Evolutionary conservation across 306 rosid species (phyloP).

Genomic region (Myrica gale): DNA sequence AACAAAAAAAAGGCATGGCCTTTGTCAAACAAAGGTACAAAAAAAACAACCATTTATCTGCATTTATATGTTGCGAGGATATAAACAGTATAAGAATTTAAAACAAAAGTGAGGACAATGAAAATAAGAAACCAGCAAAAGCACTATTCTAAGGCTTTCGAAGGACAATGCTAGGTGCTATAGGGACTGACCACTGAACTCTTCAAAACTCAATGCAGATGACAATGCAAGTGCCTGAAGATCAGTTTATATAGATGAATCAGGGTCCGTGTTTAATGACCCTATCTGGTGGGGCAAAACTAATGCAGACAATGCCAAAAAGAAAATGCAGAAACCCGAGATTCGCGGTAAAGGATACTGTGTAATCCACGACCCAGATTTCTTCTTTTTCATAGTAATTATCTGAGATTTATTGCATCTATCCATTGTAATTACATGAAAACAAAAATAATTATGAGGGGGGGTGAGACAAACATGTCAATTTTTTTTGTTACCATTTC

Average conservation of each 20-base stretch:
- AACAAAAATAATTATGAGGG: not conserved
- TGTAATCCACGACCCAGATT: constrained; percentile 21
- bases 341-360: not conserved
- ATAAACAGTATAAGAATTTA: not conserved
- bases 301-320: constrained; percentile 1
- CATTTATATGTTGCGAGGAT: not conserved
- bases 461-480: not conserved
- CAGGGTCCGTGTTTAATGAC: constrained; percentile 7
- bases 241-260: constrained; percentile 25
- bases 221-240: not conserved
- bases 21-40: not conserved
- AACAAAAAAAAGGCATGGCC: not conserved
- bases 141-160: not conserved
- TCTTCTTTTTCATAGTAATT: not conserved
- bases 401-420: constrained; percentile 4
- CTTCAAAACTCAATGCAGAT: constrained; percentile 4
- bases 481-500: constrained; percentile 3
- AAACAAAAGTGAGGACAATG: not conserved
- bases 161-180: not conserved
- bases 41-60: not conserved
- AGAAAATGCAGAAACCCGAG: not conserved
- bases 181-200: constrained; percentile 12
- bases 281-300: constrained; percentile 12
- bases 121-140: not conserved
- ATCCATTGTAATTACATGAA: constrained; percentile 1